phyloP scores from a whole-genome alignment of 352 stramenopile species.

The Phytophthora cryptogea region DNA sequence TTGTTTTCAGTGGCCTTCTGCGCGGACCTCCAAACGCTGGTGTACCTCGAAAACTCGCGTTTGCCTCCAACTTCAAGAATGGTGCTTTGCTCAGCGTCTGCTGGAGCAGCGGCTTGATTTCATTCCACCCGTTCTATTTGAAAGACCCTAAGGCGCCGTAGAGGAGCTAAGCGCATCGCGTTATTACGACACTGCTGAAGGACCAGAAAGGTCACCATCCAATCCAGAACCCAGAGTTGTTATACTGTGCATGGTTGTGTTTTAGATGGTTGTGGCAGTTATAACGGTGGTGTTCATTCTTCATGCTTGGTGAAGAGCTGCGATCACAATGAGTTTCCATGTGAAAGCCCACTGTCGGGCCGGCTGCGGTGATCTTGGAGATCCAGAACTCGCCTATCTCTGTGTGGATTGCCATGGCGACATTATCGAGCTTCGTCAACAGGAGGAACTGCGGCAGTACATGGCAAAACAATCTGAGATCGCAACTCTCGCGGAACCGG shows the following conservation, averaged over 20 bases:
- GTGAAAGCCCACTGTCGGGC: conserved; percentile 52
- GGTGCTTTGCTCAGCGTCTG: conserved; percentile 70
- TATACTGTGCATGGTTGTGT: conserved; percentile 1
- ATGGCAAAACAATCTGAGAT: conserved; percentile 14
- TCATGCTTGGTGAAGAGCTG: neutral
- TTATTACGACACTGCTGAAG: conserved; percentile 8
- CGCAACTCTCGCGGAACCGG: neutral
- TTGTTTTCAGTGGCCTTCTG: conserved; percentile 47
- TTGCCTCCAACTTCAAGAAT: conserved; percentile 72
- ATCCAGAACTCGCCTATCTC: conserved; percentile 61
- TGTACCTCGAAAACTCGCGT: conserved; percentile 57
- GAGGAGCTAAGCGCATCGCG: neutral
- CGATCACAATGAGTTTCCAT: conserved; percentile 46
- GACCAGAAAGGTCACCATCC: conserved; percentile 9
- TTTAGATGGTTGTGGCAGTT: conserved; percentile 11
- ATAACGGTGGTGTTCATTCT: neutral
- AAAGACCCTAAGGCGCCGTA: conserved; percentile 41
- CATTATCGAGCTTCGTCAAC: conserved; percentile 45
- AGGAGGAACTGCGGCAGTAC: conserved; percentile 48
- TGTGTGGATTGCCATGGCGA: conserved; percentile 74
- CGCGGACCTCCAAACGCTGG: conserved; percentile 65
- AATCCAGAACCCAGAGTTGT: conserved; percentile 14
- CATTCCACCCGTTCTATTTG: conserved; percentile 84
- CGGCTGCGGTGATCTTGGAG: conserved; percentile 61
- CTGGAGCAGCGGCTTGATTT: conserved; percentile 80